phyloP scores from a whole-genome alignment of 148 eudicot species.

The Cornus controversa region DNA sequence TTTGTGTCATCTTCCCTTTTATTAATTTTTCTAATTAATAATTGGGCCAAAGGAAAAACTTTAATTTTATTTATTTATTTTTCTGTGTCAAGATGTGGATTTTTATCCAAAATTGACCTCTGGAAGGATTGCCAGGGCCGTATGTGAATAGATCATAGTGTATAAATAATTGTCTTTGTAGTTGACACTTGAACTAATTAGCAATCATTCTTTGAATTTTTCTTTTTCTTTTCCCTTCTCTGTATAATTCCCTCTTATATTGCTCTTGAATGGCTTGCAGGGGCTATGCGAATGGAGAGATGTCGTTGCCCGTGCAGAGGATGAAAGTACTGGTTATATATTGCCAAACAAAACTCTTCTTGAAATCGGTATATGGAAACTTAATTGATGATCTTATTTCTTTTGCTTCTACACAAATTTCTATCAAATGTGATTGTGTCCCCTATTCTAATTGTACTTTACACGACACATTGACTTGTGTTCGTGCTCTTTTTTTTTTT shows the following conservation, averaged over 20 bases:
- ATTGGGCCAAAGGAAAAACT: neutral
- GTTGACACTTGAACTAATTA: constrained; percentile 4
- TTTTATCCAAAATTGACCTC: neutral
- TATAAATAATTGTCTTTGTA: neutral
- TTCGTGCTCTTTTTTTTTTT: constrained; percentile 14
- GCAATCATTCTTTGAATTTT: neutral
- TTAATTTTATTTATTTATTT: no score
- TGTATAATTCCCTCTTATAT: neutral
- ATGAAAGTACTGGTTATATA: constrained; percentile 98
- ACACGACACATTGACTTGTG: neutral
- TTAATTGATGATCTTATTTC: no score
- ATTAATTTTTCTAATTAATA: no score
- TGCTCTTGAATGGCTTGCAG: constrained; percentile 36
- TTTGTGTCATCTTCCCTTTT: neutral
- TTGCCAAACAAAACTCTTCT: constrained; percentile 83
- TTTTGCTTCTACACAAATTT: neutral
- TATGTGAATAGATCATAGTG: neutral
- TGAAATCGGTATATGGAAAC: constrained; percentile 66
- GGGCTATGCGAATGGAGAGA: constrained; percentile 97
- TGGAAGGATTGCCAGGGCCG: neutral
- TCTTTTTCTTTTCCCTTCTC: neutral
- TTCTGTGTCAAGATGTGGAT: neutral
- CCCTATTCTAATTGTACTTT: neutral
- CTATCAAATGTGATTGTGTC: neutral
- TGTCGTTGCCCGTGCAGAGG: constrained; percentile 84